Conservation (phyloP, 352 stramenopile genomes). For the Hyaloperonospora brassicae region DNA sequence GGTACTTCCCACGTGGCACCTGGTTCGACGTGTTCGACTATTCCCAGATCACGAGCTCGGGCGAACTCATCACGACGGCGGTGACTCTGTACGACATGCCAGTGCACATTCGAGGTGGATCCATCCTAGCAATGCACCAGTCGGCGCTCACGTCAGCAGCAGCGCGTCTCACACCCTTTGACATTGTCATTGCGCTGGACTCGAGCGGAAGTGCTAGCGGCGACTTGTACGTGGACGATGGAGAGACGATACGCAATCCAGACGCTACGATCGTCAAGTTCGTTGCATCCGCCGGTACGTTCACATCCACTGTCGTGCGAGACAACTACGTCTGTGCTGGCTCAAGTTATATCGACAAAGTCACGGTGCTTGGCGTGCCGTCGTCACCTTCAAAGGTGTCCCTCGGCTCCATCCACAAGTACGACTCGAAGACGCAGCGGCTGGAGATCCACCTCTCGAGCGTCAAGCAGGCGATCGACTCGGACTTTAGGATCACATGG, state of each 20-base stretch:
- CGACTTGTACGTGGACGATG: too few relatives aligned
- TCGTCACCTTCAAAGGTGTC: conserved; percentile 21
- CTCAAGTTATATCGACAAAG: conserved; percentile 23
- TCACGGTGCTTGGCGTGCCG: conserved; percentile 26
- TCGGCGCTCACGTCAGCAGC: conserved; percentile 35
- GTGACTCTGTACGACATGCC: conserved; percentile 55
- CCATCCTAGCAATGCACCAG: conserved; percentile 43
- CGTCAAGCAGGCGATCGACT: conserved; percentile 20
- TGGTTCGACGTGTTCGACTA: conserved; percentile 63
- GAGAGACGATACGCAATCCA: too few relatives aligned
- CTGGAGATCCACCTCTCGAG: conserved; percentile 23
- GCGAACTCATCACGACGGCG: conserved; percentile 19
- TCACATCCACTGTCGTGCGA: too few relatives aligned
- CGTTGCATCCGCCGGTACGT: too few relatives aligned
- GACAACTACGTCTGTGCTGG: background rate
- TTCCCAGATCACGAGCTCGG: conserved; percentile 24
- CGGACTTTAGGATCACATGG: conserved; percentile 26
- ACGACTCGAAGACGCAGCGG: conserved; percentile 4
- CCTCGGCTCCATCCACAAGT: conserved; percentile 14
- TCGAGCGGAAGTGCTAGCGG: background rate
- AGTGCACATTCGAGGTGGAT: conserved; percentile 43
- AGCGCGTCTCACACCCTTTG: conserved; percentile 39
- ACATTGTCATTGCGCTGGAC: conserved; percentile 39
- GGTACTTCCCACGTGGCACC: conserved; percentile 34
- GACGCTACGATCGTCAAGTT: too few relatives aligned